phyloP scores from a whole-genome alignment of 495 filamentous ascomycete species.

The Recurvomyces mirabilis region DNA sequence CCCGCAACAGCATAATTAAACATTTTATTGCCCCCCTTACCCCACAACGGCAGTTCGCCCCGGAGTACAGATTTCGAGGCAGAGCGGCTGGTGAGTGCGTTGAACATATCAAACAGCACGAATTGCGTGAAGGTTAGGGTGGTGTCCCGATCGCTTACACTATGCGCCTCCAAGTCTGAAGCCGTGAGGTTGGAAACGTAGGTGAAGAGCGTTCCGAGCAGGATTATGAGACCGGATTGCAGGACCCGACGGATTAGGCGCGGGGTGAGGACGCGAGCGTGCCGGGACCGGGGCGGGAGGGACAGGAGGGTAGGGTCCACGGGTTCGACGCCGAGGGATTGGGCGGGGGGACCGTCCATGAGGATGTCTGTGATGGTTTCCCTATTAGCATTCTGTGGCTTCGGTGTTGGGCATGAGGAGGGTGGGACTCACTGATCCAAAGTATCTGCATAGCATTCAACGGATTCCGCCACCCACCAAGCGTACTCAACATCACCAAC shows the following conservation, averaged over 20 bases:
- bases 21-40: conserved; percentile 77
- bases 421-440: conserved; percentile 77
- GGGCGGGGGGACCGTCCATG: conserved; percentile 96
- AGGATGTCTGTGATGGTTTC: conserved; percentile 64
- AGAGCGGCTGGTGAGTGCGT: conserved; percentile 84
- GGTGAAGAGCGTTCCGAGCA: conserved; percentile 79
- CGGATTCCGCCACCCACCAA: conserved; percentile 83
- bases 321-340: conserved; percentile 91
- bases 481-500: conserved; percentile 82
- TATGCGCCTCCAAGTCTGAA: conserved; percentile 43
- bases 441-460: conserved; percentile 98
- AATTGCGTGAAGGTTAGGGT: conserved; percentile 99
- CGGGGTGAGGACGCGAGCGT: conserved; percentile 76
- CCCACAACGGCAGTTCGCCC: conserved; percentile 70
- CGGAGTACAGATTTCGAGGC: conserved; percentile 79
- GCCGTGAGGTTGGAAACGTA: conserved; percentile 81
- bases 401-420: too few relatives aligned
- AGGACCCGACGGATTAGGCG: conserved; percentile 72
- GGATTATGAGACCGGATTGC: conserved; percentile 80
- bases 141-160: conserved; percentile 81
- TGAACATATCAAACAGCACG: conserved; percentile 98
- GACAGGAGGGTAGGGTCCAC: conserved; percentile 93
- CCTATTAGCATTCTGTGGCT: conserved; percentile 12
- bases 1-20: conserved; percentile 90
- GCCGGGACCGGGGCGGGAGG: conserved; percentile 71